These are phyloP conservation scores for Fraxinus greggii DNA, from an alignment of 305 asterid species.

Conservation along the genomic window DNA sequence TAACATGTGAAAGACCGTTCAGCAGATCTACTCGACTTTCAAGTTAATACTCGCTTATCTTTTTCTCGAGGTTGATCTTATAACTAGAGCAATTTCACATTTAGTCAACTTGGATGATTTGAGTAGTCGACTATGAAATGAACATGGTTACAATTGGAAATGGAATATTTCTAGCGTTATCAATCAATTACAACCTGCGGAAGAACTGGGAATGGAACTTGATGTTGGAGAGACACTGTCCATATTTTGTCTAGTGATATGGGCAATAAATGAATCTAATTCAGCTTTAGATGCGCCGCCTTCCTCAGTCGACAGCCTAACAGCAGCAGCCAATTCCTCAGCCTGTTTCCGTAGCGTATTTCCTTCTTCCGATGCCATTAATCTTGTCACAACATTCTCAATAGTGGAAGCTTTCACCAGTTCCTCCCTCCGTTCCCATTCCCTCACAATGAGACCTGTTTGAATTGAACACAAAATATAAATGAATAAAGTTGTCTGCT, in stretches of 20 bases:
- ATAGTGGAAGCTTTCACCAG: neutral
- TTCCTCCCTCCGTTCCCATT: neutral
- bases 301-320: constrained; percentile 15
- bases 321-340: constrained; percentile 19
- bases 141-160: neutral
- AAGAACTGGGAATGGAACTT: neutral
- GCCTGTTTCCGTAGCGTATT: constrained; percentile 21
- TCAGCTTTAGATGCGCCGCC: constrained; percentile 32
- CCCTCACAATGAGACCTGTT: neutral
- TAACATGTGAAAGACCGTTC: no score
- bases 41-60: no score
- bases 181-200: neutral
- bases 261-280: constrained; percentile 34
- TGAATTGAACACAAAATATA: neutral
- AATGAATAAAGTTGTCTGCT: neutral
- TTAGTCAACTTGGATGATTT: no score
- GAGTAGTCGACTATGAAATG: neutral
- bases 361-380: constrained; percentile 6
- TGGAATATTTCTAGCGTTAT: neutral
- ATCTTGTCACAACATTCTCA: constrained; percentile 3
- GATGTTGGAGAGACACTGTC: neutral
- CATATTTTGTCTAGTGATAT: constrained; percentile 27
- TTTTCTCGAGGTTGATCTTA: no score
- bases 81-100: no score
- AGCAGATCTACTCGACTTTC: no score